Base-by-base conservation (phyloP, 1,284 basidiomycete species). In the Chiua sp. region DNA sequence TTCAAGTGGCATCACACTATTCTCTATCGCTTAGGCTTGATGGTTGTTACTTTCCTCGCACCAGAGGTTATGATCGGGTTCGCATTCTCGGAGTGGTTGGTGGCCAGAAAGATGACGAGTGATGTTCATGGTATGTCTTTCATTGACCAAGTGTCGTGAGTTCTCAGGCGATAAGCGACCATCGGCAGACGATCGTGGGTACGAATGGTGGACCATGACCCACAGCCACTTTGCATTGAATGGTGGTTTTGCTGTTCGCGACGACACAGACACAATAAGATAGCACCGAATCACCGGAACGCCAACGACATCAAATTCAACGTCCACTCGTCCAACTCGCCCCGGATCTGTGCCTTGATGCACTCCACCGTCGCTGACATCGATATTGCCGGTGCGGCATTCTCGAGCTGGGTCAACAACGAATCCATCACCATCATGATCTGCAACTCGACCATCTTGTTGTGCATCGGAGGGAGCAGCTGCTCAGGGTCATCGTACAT, bases 371-470 rank as follows among this genome's bases (percentile, higher is more conserved):
- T 52, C 32, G 65, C 63, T 57, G 70, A 69, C 63, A 80, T 68
- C 23, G 76, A 72, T 65, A 96, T 76, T 32, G 86, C 81, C 16
- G 85, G 81, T 32, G 91, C 77, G 22, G 90, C 85, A 71, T 96
- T 96, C 72, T 95, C 91, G 54, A 96, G 87, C 44, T 95, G 83
- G 18, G 87, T 79, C 22, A 90, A 82, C 47, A 96, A 72, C 4
- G 87, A 90, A 66, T 95, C 92, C 39, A 98, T 79, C 13, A 94
- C 77, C 52, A 85, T 78, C 70, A 87, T 82, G 52, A 96, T 77
- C 65, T 97, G 92, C 46, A 84, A 79, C 68, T 96, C 94, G 20
- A 85, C 83, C 64, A 91, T 87, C 63, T 88, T 89, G 49, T 92
- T 87, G 62, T 82, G 80, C 70, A 96, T 84, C 12, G 82, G 77